A percentile compares a stretch with the other conserved stretches of the same genome.
Conservation (phyloP, 78 protist species). For the Creolimax fragrantissima region DNA sequence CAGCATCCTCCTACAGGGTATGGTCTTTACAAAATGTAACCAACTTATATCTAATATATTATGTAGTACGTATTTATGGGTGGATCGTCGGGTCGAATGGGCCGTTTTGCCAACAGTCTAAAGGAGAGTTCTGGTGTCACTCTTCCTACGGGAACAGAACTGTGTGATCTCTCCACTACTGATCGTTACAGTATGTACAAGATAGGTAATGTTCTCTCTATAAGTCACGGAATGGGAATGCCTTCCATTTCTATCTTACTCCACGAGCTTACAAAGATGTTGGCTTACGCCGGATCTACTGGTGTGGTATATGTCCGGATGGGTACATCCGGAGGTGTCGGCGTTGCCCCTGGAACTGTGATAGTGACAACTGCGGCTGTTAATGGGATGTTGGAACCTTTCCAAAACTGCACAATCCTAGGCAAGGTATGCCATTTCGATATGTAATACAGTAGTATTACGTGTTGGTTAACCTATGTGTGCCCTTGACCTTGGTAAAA, state of each 20-base stretch:
- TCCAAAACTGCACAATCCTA: background rate
- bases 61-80: slow-evolving; percentile 9
- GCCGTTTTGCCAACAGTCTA: background rate
- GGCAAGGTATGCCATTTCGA: background rate
- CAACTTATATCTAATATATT: no score
- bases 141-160: background rate
- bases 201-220: slow-evolving; percentile 11
- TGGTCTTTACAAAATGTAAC: no score
- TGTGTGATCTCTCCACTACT: background rate
- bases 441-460: no score
- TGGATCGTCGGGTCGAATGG: background rate
- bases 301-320: slow-evolving; percentile 14
- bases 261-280: slow-evolving; percentile 29
- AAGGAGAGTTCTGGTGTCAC: background rate
- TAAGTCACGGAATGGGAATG: slow-evolving; percentile 37
- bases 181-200: slow-evolving; percentile 24
- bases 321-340: slow-evolving; percentile 30
- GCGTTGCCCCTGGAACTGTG: slow-evolving; percentile 8
- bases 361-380: slow-evolving; percentile 20
- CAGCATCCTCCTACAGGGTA: no score
- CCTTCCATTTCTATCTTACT: slow-evolving; percentile 31
- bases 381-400: background rate
- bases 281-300: slow-evolving; percentile 23
- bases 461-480: no score
- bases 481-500: no score